phyloP scores from a whole-genome alignment of 1,284 basidiomycete genomes.

The Leccinum pallidistipes region DNA sequence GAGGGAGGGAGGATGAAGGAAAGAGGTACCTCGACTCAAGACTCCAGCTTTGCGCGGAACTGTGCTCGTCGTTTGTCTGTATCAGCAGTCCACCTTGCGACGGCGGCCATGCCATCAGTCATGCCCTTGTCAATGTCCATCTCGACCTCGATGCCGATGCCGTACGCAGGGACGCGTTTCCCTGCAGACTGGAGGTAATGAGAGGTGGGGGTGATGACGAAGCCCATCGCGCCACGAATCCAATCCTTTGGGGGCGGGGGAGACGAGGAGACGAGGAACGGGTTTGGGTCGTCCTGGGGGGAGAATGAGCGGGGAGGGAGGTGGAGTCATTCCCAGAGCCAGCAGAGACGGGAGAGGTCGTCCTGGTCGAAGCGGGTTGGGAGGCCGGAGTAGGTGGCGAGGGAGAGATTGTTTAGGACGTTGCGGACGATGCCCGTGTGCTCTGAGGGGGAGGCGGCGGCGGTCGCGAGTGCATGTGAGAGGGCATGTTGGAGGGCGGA shows the following conservation, averaged over 20 bases:
- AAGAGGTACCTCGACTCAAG: slow-evolving; percentile 59
- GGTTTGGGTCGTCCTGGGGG: slow-evolving; percentile 61
- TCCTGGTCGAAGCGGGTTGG: slow-evolving; percentile 60
- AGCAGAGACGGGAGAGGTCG: slow-evolving; percentile 73
- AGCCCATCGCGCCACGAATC: slow-evolving; percentile 75
- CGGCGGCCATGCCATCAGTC: slow-evolving; percentile 77
- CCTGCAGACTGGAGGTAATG: slow-evolving; percentile 65
- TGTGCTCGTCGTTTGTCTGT: slow-evolving; percentile 58
- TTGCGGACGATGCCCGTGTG: slow-evolving; percentile 73
- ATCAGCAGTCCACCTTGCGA: slow-evolving; percentile 78
- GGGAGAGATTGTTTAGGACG: slow-evolving; percentile 73
- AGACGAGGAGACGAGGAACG: slow-evolving; percentile 55
- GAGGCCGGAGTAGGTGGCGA: slow-evolving; percentile 68
- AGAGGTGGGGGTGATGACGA: slow-evolving; percentile 67
- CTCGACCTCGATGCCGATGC: slow-evolving; percentile 81
- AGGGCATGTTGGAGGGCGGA: slow-evolving; percentile 73
- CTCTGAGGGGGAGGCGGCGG: slow-evolving; percentile 71
- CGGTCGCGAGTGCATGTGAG: slow-evolving; percentile 79
- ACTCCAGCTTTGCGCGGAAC: slow-evolving; percentile 57
- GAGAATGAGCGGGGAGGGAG: slow-evolving; percentile 23
- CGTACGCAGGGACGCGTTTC: slow-evolving; percentile 73
- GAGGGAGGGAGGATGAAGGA: background rate
- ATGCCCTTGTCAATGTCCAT: slow-evolving; percentile 79
- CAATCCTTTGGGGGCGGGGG: slow-evolving; percentile 56
- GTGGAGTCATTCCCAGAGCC: slow-evolving; percentile 84